phyloP scores from a whole-genome alignment of 1,284 basidiomycete genomes.

The Inonotus hispidus region DNA sequence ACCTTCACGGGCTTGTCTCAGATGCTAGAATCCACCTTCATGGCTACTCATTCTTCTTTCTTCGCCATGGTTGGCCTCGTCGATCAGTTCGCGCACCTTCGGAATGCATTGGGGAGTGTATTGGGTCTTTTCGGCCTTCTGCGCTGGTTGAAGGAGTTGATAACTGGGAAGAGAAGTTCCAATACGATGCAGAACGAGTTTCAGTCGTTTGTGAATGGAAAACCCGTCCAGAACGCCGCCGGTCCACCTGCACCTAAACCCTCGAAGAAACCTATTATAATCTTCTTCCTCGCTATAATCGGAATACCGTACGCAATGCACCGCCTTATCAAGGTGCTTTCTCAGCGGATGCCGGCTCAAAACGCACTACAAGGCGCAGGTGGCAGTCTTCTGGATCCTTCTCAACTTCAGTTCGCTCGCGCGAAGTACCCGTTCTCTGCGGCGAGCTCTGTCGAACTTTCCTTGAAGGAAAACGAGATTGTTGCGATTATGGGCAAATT shows the following conservation, averaged over 20 bases:
- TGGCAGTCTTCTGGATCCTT: constrained; percentile 63
- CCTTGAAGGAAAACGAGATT: constrained; percentile 86
- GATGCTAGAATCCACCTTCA: constrained; percentile 97
- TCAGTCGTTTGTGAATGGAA: constrained; percentile 61
- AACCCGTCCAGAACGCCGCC: constrained; percentile 52
- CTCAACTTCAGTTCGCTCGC: constrained; percentile 81
- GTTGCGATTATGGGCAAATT: constrained; percentile 88
- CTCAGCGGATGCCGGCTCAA: constrained; percentile 46
- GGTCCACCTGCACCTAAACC: constrained; percentile 50
- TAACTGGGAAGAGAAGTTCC: constrained; percentile 45
- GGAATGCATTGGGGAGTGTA: constrained; percentile 91
- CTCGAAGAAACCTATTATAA: constrained; percentile 85
- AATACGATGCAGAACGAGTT: constrained; percentile 53
- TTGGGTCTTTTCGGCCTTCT: constrained; percentile 88
- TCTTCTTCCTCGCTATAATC: constrained; percentile 95
- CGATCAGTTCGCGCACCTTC: constrained; percentile 89
- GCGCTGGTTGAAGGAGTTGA: constrained; percentile 69
- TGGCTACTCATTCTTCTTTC: constrained; percentile 98
- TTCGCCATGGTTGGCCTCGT: constrained; percentile 99
- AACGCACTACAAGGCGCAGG: constrained; percentile 29
- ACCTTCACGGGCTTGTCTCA: constrained; percentile 96
- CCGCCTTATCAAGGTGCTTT: constrained; percentile 79
- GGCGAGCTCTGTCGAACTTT: constrained; percentile 72
- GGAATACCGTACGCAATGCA: constrained; percentile 95
- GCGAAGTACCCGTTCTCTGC: constrained; percentile 81